A percentile compares a stretch with the other conserved stretches of the same genome.
Conservation (phyloP, 75 land plant species). For the Pinus tabuliformis region DNA sequence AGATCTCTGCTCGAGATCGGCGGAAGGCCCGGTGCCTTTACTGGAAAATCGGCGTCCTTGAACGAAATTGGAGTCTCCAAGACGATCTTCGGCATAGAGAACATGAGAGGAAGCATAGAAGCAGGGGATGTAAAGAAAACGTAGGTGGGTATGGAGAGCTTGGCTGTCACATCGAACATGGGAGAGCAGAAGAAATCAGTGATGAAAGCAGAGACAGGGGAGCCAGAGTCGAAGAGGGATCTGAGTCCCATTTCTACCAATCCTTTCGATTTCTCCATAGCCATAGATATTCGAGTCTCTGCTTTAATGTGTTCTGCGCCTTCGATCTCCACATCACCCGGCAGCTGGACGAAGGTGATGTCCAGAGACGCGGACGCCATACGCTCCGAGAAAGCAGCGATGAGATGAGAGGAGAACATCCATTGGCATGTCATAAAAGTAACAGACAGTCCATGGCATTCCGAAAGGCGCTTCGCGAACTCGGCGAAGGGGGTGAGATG, state of each 20-base stretch:
- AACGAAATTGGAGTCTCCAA: background rate
- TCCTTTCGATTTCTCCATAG: background rate
- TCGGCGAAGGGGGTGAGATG: conserved; percentile 59
- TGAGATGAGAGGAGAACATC: no score
- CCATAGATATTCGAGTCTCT: background rate
- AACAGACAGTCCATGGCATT: conserved; percentile 18
- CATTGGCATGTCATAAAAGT: conserved; percentile 10
- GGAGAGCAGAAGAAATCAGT: no score
- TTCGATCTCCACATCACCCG: no score
- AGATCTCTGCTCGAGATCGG: conserved; percentile 23
- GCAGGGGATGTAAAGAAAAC: conserved; percentile 28
- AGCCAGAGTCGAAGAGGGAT: background rate
- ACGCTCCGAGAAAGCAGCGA: background rate
- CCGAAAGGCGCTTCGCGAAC: conserved; percentile 45
- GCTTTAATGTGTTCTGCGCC: background rate
- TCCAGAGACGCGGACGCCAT: background rate
- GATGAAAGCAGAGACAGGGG: background rate
- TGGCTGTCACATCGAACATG: no score
- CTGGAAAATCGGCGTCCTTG: conserved; percentile 15
- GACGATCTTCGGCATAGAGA: conserved; percentile 20
- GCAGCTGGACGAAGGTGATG: no score
- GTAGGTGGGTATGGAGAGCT: conserved; percentile 19
- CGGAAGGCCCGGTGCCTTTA: conserved; percentile 37
- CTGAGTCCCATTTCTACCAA: background rate
- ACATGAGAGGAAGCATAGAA: conserved; percentile 4